A percentile compares a stretch with the other conserved stretches of the same genome.
Conservation (phyloP, 1,284 basidiomycete species). For the Marasmius sp. region DNA sequence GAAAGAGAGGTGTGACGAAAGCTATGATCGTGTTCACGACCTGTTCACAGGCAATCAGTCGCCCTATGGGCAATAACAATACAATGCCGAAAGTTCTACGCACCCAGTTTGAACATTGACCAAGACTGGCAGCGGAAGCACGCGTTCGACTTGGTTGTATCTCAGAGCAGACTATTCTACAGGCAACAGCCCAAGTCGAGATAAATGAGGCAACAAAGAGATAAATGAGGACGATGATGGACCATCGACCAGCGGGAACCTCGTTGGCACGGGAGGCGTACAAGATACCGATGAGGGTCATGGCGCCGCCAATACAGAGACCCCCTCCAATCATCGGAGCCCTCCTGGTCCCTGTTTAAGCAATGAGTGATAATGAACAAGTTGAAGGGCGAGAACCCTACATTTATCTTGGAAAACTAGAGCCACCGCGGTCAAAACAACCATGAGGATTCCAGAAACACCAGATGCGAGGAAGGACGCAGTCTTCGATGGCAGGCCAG, state of each 20-base stretch:
- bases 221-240: slow-evolving; percentile 7
- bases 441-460: slow-evolving; percentile 47
- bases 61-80: background rate
- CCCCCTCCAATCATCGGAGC: slow-evolving; percentile 4
- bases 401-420: slow-evolving; percentile 7
- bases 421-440: slow-evolving; percentile 33
- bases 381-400: background rate
- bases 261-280: slow-evolving; percentile 3
- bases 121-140: slow-evolving; percentile 1
- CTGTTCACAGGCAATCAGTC: background rate
- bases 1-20: slow-evolving; percentile 2
- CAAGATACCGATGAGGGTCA: slow-evolving; percentile 2
- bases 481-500: slow-evolving; percentile 42
- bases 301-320: background rate
- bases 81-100: background rate
- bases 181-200: slow-evolving; percentile 3
- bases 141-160: slow-evolving; percentile 1
- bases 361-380: background rate
- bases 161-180: background rate
- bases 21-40: slow-evolving; percentile 3
- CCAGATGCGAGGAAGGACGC: slow-evolving; percentile 54
- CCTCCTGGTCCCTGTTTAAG: background rate
- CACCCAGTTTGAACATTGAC: slow-evolving; percentile 6
- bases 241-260: background rate
- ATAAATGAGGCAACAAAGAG: slow-evolving; percentile 1